phyloP scores from a whole-genome alignment of 2,329 filamentous ascomycete genomes.

The Fusarium sp. region DNA sequence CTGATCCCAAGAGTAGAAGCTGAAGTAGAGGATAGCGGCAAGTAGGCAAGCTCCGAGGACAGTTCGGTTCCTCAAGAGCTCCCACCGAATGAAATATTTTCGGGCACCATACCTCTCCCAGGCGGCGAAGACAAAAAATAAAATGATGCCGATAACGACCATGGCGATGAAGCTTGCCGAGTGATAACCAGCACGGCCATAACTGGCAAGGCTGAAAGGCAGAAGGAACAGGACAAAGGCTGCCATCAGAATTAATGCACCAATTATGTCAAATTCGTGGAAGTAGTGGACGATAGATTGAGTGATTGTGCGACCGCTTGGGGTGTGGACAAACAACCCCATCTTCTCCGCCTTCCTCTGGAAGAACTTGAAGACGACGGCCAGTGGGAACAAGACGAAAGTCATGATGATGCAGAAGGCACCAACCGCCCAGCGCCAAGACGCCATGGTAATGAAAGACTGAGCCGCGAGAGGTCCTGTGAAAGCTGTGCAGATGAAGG shows the following conservation, averaged over 20 bases:
- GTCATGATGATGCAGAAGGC: slow-evolving; percentile 69
- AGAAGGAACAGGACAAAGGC: slow-evolving; percentile 71
- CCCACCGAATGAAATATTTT: slow-evolving; percentile 2
- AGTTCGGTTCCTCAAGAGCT: slow-evolving; percentile 45
- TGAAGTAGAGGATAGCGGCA: slow-evolving; percentile 49
- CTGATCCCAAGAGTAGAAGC: slow-evolving; percentile 50
- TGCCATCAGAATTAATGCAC: slow-evolving; percentile 64
- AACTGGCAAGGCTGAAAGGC: slow-evolving; percentile 64
- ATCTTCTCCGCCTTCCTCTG: slow-evolving; percentile 36
- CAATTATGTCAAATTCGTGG: slow-evolving; percentile 67
- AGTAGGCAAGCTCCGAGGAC: slow-evolving; percentile 53
- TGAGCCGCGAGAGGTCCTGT: slow-evolving; percentile 37
- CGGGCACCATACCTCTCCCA: slow-evolving; percentile 6
- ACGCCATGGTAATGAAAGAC: slow-evolving; percentile 41
- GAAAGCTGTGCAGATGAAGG: slow-evolving; percentile 53
- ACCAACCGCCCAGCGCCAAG: slow-evolving; percentile 59
- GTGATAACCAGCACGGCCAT: neutral
- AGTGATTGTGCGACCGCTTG: neutral
- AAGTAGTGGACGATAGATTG: slow-evolving; percentile 4
- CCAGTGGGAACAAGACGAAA: slow-evolving; percentile 48
- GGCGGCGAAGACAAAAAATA: neutral
- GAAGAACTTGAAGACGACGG: slow-evolving; percentile 37
- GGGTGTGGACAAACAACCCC: neutral
- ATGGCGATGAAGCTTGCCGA: slow-evolving; percentile 2
- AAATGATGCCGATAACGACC: neutral